Evolutionary conservation across 1,139 yeast genomes (phyloP).

Genomic region (Diutina mesorugosa): DNA sequence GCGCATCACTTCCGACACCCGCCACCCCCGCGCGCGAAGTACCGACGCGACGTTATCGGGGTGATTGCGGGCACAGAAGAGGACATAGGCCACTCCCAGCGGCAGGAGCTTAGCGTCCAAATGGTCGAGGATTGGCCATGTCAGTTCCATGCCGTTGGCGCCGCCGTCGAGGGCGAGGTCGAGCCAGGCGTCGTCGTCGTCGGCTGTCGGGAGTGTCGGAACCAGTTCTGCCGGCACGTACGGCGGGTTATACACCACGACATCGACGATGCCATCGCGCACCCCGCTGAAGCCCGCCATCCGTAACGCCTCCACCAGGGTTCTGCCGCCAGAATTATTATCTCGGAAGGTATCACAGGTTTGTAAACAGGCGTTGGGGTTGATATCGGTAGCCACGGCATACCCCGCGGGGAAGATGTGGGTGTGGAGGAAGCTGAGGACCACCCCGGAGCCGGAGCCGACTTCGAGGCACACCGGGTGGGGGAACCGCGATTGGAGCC

Average conservation of each 20-base stretch:
- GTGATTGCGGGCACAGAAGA: slow-evolving; percentile 77
- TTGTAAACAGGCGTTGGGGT: slow-evolving; percentile 55
- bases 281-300: slow-evolving; percentile 44
- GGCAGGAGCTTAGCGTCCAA: slow-evolving; percentile 35
- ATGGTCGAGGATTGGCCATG: slow-evolving; percentile 44
- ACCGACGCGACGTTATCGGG: slow-evolving; percentile 44
- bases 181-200: slow-evolving; percentile 50
- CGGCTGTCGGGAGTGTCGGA: slow-evolving; percentile 38
- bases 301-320: slow-evolving; percentile 40
- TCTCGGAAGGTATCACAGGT: slow-evolving; percentile 29
- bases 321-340: slow-evolving; percentile 22
- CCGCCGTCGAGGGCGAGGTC: slow-evolving; percentile 90
- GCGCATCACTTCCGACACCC: slow-evolving; percentile 32
- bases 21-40: slow-evolving; percentile 47
- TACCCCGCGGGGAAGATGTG: slow-evolving; percentile 37
- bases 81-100: slow-evolving; percentile 66
- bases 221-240: slow-evolving; percentile 78
- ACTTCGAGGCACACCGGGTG: slow-evolving; percentile 52
- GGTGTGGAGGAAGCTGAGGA: slow-evolving; percentile 57
- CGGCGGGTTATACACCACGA: slow-evolving; percentile 85
- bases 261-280: slow-evolving; percentile 60
- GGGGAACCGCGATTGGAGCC: slow-evolving; percentile 18
- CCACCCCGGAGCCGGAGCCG: slow-evolving; percentile 88
- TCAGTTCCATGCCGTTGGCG: slow-evolving; percentile 75
- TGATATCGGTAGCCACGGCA: slow-evolving; percentile 63